Evolutionary conservation across 441 rosid species (phyloP).

Genomic region (Cnidoscolus chayamansa): DNA sequence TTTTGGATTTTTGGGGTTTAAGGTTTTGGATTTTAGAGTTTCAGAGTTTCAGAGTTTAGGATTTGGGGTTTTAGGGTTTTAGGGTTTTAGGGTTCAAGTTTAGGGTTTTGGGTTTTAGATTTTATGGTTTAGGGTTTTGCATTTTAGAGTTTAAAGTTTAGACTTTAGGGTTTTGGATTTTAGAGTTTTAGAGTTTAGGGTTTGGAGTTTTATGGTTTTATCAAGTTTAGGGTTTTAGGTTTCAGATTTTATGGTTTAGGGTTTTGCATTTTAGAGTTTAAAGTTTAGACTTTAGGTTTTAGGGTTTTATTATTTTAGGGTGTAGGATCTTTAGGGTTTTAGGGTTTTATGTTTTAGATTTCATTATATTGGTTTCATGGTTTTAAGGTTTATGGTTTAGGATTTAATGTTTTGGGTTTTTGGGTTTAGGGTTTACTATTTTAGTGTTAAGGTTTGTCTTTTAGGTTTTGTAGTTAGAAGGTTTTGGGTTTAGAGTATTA

Average conservation of each 20-base stretch:
- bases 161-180: too few species aligned
- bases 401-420: neutral
- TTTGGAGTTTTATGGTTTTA: neutral
- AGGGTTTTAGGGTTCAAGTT: neutral
- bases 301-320: neutral
- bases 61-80: too few species aligned
- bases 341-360: neutral
- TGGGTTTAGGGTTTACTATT: neutral
- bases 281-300: neutral
- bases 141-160: too few species aligned
- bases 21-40: neutral
- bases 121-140: too few species aligned
- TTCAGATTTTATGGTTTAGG: too few species aligned
- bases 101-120: neutral
- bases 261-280: too few species aligned
- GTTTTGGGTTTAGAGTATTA: neutral
- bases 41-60: too few species aligned
- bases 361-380: neutral
- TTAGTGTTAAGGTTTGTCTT: neutral
- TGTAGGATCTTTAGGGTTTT: neutral
- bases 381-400: neutral
- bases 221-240: too few species aligned
- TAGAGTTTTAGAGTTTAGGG: neutral
- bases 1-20: neutral
- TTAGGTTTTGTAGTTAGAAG: neutral